Evolutionary conservation across 2,329 filamentous ascomycete genomes (phyloP).

Genomic region (Akanthomyces muscarius): DNA sequence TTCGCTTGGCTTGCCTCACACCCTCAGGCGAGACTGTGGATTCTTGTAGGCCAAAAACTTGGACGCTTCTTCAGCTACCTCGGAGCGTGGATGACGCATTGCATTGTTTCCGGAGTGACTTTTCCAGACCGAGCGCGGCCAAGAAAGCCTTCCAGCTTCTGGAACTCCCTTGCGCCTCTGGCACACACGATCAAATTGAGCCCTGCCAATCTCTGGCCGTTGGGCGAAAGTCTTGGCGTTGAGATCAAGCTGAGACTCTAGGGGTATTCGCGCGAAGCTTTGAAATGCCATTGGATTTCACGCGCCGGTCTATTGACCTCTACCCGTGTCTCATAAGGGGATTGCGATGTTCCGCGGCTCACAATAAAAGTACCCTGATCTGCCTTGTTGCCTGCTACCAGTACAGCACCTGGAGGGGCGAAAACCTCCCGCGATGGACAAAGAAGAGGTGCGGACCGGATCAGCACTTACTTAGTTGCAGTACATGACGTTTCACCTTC

Average conservation of each 20-base stretch:
- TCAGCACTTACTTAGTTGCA: not conserved
- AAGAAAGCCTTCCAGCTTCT: not conserved
- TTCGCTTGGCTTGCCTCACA: not conserved
- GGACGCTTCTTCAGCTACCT: not conserved
- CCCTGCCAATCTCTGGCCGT: not conserved
- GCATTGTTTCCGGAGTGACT: not conserved
- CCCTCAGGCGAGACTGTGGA: not conserved
- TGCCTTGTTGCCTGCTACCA: too few relatives aligned
- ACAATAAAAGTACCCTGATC: not conserved
- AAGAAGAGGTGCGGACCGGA: not conserved
- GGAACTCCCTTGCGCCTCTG: not conserved
- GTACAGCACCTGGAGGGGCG: too few relatives aligned
- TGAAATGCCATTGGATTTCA: not conserved
- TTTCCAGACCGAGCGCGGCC: not conserved
- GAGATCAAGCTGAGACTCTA: not conserved
- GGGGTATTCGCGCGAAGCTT: too few relatives aligned
- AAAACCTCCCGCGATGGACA: not conserved
- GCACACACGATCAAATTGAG: not conserved
- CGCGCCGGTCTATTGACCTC: not conserved
- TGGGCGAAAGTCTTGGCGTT: not conserved
- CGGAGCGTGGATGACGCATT: not conserved
- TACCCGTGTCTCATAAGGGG: not conserved
- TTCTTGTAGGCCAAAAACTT: not conserved
- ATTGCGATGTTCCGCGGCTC: not conserved
- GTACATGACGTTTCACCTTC: slow-evolving; percentile 7